phyloP scores from a whole-genome alignment of 208 protist genomes.

The Leishmania martiniquensis region DNA sequence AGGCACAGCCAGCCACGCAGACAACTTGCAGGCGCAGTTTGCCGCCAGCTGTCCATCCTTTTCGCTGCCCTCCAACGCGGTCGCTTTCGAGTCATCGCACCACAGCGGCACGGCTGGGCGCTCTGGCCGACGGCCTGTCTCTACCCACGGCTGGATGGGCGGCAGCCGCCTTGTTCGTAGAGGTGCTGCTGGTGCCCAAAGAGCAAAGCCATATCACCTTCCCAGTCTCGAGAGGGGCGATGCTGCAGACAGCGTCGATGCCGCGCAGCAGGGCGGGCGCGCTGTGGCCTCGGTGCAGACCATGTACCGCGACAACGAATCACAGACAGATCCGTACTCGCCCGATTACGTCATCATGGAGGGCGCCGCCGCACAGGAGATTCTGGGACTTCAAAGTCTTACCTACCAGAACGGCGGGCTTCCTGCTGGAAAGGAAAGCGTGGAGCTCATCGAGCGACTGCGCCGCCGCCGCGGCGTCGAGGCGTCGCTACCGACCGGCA shows the following conservation, averaged over 20 bases:
- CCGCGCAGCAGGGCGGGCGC: background rate
- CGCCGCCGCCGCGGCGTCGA: constrained; percentile 84
- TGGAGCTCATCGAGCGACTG: constrained; percentile 90
- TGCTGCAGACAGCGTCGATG: background rate
- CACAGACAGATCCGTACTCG: constrained; percentile 91
- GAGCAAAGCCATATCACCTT: constrained; percentile 38
- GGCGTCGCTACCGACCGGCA: constrained; percentile 49
- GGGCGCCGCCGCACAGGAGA: constrained; percentile 63
- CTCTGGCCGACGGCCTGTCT: constrained; percentile 3
- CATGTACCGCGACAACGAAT: constrained; percentile 81
- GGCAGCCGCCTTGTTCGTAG: background rate
- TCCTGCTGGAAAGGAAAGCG: constrained; percentile 79
- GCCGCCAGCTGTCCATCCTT: constrained; percentile 29
- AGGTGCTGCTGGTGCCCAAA: constrained; percentile 5
- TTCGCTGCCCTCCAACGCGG: constrained; percentile 17
- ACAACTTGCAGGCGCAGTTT: constrained; percentile 29
- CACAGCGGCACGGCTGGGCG: background rate
- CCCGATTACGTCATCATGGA: constrained; percentile 86
- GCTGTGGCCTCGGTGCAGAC: constrained; percentile 55
- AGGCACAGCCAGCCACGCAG: background rate
- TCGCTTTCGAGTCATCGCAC: constrained; percentile 8
- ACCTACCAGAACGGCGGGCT: constrained; percentile 68
- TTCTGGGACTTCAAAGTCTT: constrained; percentile 70
- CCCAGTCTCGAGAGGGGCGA: constrained; percentile 23
- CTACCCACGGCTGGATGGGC: background rate